These are phyloP conservation scores for Rhytidhysteron rufulum DNA, from an alignment of 2,329 filamentous ascomycete genomes.

Conservation along the genomic window DNA sequence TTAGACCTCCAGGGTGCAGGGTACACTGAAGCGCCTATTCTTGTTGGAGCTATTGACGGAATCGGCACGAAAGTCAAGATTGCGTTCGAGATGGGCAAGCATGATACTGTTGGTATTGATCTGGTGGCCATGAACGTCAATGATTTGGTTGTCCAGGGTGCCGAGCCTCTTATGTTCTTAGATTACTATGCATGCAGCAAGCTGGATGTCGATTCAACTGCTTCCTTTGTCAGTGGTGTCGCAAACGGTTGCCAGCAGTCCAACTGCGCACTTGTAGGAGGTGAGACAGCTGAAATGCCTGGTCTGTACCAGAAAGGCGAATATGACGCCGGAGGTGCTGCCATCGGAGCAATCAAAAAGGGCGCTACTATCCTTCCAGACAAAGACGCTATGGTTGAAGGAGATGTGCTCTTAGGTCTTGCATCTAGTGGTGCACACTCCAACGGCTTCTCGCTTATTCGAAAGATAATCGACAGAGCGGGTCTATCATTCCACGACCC, in stretches of 20 bases:
- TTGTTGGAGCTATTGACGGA: constrained; percentile 94
- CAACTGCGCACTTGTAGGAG: constrained; percentile 87
- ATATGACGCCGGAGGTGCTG: constrained; percentile 90
- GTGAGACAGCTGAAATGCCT: constrained; percentile 98
- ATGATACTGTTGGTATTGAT: constrained; percentile 93
- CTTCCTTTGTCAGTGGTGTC: constrained; percentile 86
- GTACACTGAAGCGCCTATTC: constrained; percentile 68
- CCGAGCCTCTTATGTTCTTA: constrained; percentile 91
- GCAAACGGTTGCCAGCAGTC: constrained; percentile 81
- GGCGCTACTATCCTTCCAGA: constrained; percentile 68
- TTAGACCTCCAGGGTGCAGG: constrained; percentile 74
- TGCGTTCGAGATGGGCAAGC: constrained; percentile 82
- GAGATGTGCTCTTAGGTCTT: constrained; percentile 82
- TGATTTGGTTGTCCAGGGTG: constrained; percentile 92
- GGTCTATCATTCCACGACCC: constrained; percentile 67
- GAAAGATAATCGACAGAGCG: constrained; percentile 75
- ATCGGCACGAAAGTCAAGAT: constrained; percentile 97
- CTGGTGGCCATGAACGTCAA: constrained; percentile 99
- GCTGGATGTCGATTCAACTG: constrained; percentile 72
- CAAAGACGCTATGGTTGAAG: constrained; percentile 69
- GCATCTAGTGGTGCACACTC: constrained; percentile 87
- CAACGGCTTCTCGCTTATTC: constrained; percentile 95
- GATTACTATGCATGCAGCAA: constrained; percentile 96
- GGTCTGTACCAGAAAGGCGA: constrained; percentile 85
- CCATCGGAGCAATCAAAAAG: constrained; percentile 74